Percentiles rank a stretch among this genome's conserved stretches.
Evolutionary conservation across 306 rosid genomes (phyloP).

Genomic region (Vicia sativa): DNA sequence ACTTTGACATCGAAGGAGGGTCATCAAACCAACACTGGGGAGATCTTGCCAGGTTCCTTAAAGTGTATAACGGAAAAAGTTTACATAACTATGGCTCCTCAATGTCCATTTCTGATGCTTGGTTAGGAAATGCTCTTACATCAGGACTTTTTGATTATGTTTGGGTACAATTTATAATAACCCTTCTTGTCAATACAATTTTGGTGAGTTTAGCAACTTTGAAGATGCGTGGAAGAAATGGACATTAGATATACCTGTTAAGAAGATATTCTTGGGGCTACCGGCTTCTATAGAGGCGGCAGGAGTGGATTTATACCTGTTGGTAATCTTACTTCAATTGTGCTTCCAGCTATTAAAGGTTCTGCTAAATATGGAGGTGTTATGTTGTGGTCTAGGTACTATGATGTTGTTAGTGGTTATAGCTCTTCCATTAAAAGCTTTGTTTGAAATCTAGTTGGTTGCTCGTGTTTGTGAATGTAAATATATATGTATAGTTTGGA

Average conservation of each 20-base stretch:
- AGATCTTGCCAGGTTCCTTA: constrained; percentile 35
- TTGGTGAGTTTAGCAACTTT: background rate
- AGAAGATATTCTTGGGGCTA: constrained; percentile 18
- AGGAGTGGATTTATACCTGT: constrained; percentile 15
- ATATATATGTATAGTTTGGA: background rate
- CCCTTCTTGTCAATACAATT: constrained; percentile 21
- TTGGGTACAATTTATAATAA: constrained; percentile 25
- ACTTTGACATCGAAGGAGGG: constrained; percentile 25
- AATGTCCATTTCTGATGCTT: constrained; percentile 28
- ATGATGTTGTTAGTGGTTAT: constrained; percentile 24
- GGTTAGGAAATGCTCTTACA: constrained; percentile 12
- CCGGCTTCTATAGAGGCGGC: constrained; percentile 18
- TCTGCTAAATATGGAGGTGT: constrained; percentile 22
- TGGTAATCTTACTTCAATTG: constrained; percentile 7
- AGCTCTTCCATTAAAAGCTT: constrained; percentile 14
- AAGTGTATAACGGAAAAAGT: constrained; percentile 8
- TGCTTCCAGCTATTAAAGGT: constrained; percentile 18
- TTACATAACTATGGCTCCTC: constrained; percentile 21
- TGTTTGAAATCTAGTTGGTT: constrained; percentile 10
- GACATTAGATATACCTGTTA: background rate
- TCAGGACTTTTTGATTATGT: constrained; percentile 17
- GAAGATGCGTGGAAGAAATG: constrained; percentile 22
- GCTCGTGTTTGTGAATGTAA: background rate
- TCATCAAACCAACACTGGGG: constrained; percentile 36
- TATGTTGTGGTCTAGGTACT: constrained; percentile 30